These are phyloP conservation scores for Fusarium buxicola DNA, from an alignment of 2,329 filamentous ascomycete species.

Conservation along the genomic window DNA sequence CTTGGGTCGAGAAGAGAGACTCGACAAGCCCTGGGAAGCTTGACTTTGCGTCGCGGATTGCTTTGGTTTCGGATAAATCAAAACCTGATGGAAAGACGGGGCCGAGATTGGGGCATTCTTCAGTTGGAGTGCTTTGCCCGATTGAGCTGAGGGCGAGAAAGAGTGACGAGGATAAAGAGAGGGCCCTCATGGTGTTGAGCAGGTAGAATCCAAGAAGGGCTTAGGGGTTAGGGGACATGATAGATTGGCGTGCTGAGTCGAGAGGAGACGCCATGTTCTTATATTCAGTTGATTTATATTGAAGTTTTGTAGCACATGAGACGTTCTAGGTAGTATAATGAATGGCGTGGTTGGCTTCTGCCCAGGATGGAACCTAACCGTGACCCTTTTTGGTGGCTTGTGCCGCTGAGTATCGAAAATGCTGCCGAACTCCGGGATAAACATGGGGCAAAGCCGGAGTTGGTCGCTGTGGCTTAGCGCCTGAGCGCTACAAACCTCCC, in stretches of 20 bases:
- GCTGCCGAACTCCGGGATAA: background rate
- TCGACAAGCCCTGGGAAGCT: background rate
- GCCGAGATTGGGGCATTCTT: constrained; percentile 5
- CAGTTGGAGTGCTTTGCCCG: background rate
- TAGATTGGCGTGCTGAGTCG: too few relatives aligned
- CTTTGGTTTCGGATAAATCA: background rate
- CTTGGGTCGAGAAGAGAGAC: background rate
- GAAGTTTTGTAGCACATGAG: too few relatives aligned
- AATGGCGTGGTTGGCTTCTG: too few relatives aligned
- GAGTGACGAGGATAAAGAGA: background rate
- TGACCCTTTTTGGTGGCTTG: background rate
- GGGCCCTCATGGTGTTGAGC: background rate
- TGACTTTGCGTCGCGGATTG: background rate
- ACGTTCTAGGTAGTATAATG: too few relatives aligned
- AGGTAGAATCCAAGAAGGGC: background rate
- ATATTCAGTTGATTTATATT: too few relatives aligned
- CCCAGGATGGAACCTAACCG: too few relatives aligned
- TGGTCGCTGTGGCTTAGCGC: too few relatives aligned
- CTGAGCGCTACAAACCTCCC: too few relatives aligned
- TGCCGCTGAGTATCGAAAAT: background rate
- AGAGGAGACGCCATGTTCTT: too few relatives aligned
- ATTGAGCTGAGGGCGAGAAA: background rate
- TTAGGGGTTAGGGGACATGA: background rate
- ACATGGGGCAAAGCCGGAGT: too few relatives aligned
- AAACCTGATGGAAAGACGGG: constrained; percentile 1